Conservation (phyloP, 768 basidiomycete genomes). For the Collybiopsis luxurians region DNA sequence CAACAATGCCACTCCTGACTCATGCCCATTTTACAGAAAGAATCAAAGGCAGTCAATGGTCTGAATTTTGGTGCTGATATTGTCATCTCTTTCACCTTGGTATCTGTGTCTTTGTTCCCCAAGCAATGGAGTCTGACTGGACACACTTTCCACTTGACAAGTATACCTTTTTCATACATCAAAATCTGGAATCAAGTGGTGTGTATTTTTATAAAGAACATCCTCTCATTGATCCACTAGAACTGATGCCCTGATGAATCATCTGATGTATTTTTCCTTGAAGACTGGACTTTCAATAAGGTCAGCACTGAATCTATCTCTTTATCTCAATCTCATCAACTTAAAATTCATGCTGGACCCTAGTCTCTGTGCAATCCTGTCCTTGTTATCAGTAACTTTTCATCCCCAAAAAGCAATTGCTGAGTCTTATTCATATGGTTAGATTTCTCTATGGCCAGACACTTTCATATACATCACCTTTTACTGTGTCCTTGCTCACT, state of each 20-base stretch:
- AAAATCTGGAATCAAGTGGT: slow-evolving; percentile 3
- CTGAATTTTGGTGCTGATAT: slow-evolving; percentile 2
- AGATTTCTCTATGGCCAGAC: slow-evolving; percentile 4
- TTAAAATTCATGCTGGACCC: not conserved
- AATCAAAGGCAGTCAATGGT: not conserved
- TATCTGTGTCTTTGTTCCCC: not conserved
- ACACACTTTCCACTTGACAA: too few relatives aligned
- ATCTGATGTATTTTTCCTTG: not conserved
- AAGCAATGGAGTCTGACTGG: too few relatives aligned
- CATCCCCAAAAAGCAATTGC: too few relatives aligned
- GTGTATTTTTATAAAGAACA: not conserved
- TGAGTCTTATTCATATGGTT: too few relatives aligned
- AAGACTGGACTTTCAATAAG: slow-evolving; percentile 3
- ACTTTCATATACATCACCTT: slow-evolving; percentile 6
- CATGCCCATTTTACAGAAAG: not conserved
- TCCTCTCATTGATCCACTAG: too few relatives aligned
- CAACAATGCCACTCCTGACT: not conserved
- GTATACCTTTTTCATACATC: not conserved
- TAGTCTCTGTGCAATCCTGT: not conserved
- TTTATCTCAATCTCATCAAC: not conserved
- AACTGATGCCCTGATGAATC: slow-evolving; percentile 5
- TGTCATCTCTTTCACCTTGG: not conserved
- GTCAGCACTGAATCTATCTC: not conserved
- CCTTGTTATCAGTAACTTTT: not conserved
- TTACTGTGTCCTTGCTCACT: slow-evolving; percentile 2